Base-by-base conservation (phyloP, 305 asterid genomes). In the Fraxinus dipetala region DNA sequence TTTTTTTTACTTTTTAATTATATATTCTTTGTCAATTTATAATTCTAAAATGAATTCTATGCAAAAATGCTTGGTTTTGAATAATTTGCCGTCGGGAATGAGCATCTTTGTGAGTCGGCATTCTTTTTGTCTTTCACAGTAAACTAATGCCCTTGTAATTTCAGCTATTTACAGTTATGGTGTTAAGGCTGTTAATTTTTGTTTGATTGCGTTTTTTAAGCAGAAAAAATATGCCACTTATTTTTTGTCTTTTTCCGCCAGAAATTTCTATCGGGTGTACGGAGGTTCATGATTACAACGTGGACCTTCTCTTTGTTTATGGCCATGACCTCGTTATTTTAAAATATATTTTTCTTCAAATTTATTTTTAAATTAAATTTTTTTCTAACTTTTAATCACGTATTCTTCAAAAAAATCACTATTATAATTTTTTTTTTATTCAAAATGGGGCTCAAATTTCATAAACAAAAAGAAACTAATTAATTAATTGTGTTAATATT, bases 111-210 rank as follows among this genome's bases (percentile, higher is more conserved):
- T 73, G 54, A 73, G 9, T 73, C n/a, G 45, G 78, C 78, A 3
- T 9, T 14, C 72, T 56, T 75, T 48, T 35, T 75, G 84, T 81
- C 79, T 54, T 26, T 76, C 36, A 2, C 24, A 16, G 31, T 0
- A 26, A 81, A 38, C 2, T 3, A 75, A 81, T 26, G 69, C 80
- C 84, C 76, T 61, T 38, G 10, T 40, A 61, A 10, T 26, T 28
- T 30, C 24, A 4, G 18, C 10, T 74, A 81, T 35, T 81, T 38
- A 59, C 80, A 24, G 26, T 74, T 36, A 2, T 61, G 78, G 59
- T 14, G 9, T 18, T 45, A 45, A 0, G 45, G 8, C 45, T 36
- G 45, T 36, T 36, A 36, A 36, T 26, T 18, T 34, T 80, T 72
- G 73, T 80, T 20, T 51, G 38, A 35, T 80, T 72, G 38, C 31